Evolutionary conservation across 495 filamentous ascomycete genomes (phyloP).

Genomic region (Durotheca rogersii): DNA sequence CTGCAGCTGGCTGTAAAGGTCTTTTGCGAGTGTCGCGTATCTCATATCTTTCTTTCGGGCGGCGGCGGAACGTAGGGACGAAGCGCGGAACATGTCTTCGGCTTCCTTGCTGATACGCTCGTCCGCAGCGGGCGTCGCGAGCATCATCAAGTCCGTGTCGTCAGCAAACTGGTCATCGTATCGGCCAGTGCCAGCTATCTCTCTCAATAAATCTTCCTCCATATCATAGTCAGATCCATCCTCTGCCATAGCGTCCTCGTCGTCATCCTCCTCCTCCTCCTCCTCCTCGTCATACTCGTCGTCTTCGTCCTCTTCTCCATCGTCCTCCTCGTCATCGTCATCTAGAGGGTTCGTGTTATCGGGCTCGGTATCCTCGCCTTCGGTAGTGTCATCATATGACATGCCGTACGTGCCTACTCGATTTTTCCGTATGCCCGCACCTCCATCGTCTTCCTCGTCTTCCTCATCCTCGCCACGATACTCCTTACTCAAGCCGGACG

Average conservation of each 20-base stretch:
- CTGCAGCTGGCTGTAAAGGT: constrained; percentile 48
- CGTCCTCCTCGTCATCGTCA: constrained; percentile 32
- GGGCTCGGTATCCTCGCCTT: constrained; percentile 33
- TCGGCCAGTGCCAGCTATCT: constrained; percentile 26
- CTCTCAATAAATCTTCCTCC: constrained; percentile 28
- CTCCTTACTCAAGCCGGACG: constrained; percentile 41
- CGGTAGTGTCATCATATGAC: constrained; percentile 31
- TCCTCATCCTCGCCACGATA: constrained; percentile 38
- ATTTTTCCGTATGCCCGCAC: constrained; percentile 35
- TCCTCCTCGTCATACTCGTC: constrained; percentile 35
- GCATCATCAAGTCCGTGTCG: constrained; percentile 47
- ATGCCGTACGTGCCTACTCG: constrained; percentile 31
- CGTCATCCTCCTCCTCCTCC: constrained; percentile 38
- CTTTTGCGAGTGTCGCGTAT: constrained; percentile 53
- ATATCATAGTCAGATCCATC: constrained; percentile 32
- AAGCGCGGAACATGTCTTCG: constrained; percentile 47
- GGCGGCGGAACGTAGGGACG: constrained; percentile 40
- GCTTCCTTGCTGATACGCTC: constrained; percentile 47
- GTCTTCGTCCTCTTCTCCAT: no score
- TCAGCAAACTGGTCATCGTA: constrained; percentile 29
- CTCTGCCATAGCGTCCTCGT: constrained; percentile 41
- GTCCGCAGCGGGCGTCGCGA: constrained; percentile 49
- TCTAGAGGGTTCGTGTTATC: constrained; percentile 26
- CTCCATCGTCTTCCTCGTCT: constrained; percentile 34
- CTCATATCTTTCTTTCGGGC: constrained; percentile 41